phyloP scores from a whole-genome alignment of 148 eudicot species.

The Rhododendron mucronatum region DNA sequence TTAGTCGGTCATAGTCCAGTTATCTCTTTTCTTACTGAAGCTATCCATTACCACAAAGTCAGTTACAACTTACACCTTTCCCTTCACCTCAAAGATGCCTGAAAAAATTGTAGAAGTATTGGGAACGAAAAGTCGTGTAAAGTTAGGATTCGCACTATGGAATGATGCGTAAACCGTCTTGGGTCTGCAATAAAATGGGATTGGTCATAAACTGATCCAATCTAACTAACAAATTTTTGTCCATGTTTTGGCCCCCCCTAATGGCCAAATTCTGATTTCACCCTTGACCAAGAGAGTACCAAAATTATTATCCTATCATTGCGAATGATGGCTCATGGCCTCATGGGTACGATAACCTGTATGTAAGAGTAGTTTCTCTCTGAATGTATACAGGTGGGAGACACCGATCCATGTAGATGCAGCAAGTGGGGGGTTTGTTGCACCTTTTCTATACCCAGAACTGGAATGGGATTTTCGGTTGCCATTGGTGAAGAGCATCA shows the following conservation, averaged over 20 bases:
- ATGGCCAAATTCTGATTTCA: neutral
- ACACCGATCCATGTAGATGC: constrained; percentile 17
- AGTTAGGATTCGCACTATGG: neutral
- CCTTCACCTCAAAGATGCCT: neutral
- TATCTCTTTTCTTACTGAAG: neutral
- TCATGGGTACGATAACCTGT: neutral
- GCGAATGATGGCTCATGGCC: neutral
- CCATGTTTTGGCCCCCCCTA: neutral
- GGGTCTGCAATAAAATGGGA: neutral
- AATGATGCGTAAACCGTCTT: neutral
- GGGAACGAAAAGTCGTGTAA: neutral
- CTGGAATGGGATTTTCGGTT: constrained; percentile 17
- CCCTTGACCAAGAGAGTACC: neutral
- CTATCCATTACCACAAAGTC: neutral
- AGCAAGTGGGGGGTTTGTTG: constrained; percentile 16
- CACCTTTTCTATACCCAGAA: constrained; percentile 15
- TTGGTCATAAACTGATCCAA: neutral
- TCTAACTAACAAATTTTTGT: neutral
- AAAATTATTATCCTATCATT: neutral
- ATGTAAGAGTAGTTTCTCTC: neutral
- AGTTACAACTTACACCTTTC: neutral
- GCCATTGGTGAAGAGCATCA: constrained; percentile 20
- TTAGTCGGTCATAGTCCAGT: neutral
- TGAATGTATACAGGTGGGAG: constrained; percentile 8
- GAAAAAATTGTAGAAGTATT: neutral